These are phyloP conservation scores for Coriaria nepalensis DNA, from an alignment of 306 rosid genomes.

Conservation along the genomic window DNA sequence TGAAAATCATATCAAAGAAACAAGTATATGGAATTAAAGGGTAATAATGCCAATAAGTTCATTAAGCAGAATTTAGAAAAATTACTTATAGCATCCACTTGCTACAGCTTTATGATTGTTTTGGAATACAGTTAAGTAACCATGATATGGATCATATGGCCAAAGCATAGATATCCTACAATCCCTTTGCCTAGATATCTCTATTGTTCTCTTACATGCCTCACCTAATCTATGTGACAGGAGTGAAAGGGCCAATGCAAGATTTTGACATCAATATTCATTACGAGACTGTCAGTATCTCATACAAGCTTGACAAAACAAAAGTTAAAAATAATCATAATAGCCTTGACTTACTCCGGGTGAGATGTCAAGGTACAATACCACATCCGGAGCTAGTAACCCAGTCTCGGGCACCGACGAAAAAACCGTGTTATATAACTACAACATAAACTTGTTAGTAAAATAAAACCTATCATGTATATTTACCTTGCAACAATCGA, in stretches of 20 bases:
- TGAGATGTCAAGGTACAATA: constrained; percentile 65
- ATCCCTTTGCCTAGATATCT: too few relatives aligned
- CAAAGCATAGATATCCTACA: not conserved
- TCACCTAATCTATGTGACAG: too few relatives aligned
- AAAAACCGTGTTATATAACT: constrained; percentile 8
- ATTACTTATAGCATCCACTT: constrained; percentile 52
- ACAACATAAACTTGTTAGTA: not conserved
- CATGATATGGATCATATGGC: not conserved
- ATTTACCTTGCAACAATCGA: constrained; percentile 88
- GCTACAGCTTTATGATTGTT: constrained; percentile 67
- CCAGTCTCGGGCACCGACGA: constrained; percentile 84
- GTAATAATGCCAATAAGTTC: too few relatives aligned
- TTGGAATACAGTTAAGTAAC: constrained; percentile 8
- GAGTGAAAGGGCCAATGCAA: too few relatives aligned
- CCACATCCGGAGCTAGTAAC: constrained; percentile 68
- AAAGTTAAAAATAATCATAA: too few relatives aligned
- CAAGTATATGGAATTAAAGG: too few relatives aligned
- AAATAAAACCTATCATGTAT: not conserved
- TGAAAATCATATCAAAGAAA: constrained; percentile 27
- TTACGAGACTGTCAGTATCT: too few relatives aligned
- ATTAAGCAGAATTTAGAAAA: not conserved
- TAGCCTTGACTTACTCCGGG: constrained; percentile 50
- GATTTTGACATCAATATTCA: too few relatives aligned
- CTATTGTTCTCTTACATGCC: too few relatives aligned
- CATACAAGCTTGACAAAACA: too few relatives aligned